Base-by-base conservation (phyloP, 1,139 yeast genomes). In the Eremothecium coryli region DNA sequence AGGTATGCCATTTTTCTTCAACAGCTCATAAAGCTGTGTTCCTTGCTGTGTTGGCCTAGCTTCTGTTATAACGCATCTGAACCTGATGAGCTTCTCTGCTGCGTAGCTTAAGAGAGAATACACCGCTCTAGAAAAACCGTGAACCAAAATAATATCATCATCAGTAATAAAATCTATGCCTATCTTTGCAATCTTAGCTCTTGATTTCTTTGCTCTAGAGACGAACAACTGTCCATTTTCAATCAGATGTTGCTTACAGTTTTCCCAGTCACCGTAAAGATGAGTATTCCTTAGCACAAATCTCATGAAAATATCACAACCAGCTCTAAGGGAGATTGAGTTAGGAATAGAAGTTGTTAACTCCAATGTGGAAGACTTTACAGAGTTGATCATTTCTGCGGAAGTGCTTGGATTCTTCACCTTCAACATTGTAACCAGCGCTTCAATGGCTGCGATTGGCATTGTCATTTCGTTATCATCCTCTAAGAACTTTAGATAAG, bases 371-470 rank as follows among this genome's bases (percentile, higher is more conserved):
- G 94, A 93, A 36, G 75, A 72, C 39, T 81, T 80, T 38, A 90
- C 74, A 12, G 86, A 66, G 37, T 76, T 81, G 55, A 86, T 88
- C 52, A 90, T 71, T 57, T 93, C 98, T 1, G 96, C 82, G 2
- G 95, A 84, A 0, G 99, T 93, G 4, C 85, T 71, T 2, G 96
- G 96, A 54, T 85, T 85, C 48, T 85, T 80, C 33, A 77, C 73
- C 43, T 79, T 69, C 26, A 93, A 64, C 63, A 90, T 71, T 4
- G 93, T 81, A 18, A 90, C 95, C 35, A 93, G 66, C 14, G 95
- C 77, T 60, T 90, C 97, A 52, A 93, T 93, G 33, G 98, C 98
- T 34, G 98, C 99, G 26, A 93, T 84, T 4, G 99, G 99, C 97
- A 88, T 93, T 9, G 98, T 88, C 78, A 93, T 82, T 37, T 90